phyloP scores from a whole-genome alignment of 2,329 filamentous ascomycete species.

The Verticillium nubilum region DNA sequence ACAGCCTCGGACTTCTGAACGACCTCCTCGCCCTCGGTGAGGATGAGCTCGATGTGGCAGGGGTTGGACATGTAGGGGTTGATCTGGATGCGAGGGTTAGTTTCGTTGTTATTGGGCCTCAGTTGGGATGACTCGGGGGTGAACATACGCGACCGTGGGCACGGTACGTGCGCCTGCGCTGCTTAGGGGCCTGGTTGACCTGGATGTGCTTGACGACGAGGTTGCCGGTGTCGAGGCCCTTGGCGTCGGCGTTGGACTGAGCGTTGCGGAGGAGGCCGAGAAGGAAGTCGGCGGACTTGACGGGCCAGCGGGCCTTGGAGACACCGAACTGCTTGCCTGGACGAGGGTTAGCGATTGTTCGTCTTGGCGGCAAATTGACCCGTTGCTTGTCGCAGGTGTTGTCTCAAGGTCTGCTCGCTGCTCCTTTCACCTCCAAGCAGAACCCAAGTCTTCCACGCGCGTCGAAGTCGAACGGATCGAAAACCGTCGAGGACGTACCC shows the following conservation, averaged over 20 bases:
- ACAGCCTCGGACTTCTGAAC: conserved; percentile 81
- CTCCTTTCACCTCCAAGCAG: background rate
- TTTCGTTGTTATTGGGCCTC: background rate
- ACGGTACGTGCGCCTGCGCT: conserved; percentile 98
- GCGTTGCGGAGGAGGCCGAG: conserved; percentile 96
- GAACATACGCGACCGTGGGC: conserved; percentile 97
- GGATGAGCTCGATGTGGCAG: conserved; percentile 99
- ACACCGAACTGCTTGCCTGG: conserved; percentile 99
- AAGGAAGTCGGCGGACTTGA: conserved; percentile 98
- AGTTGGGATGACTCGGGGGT: background rate
- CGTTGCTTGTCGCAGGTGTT: background rate
- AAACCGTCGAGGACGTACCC: conserved; percentile 64
- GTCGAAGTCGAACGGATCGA: background rate
- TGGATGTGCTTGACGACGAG: conserved; percentile 99
- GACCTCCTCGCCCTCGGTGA: conserved; percentile 94
- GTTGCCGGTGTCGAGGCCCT: conserved; percentile 96
- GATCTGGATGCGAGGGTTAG: conserved; percentile 56
- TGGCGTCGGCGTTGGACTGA: conserved; percentile 93
- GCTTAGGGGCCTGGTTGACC: conserved; percentile 99
- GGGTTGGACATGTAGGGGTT: conserved; percentile 99
- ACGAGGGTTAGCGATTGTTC: conserved; percentile 1
- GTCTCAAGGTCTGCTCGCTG: background rate
- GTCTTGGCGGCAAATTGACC: background rate
- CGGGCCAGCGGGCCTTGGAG: conserved; percentile 95
- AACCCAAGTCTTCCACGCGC: background rate